phyloP scores from a whole-genome alignment of 2,329 filamentous ascomycete species.

The Monosporascus sp. region DNA sequence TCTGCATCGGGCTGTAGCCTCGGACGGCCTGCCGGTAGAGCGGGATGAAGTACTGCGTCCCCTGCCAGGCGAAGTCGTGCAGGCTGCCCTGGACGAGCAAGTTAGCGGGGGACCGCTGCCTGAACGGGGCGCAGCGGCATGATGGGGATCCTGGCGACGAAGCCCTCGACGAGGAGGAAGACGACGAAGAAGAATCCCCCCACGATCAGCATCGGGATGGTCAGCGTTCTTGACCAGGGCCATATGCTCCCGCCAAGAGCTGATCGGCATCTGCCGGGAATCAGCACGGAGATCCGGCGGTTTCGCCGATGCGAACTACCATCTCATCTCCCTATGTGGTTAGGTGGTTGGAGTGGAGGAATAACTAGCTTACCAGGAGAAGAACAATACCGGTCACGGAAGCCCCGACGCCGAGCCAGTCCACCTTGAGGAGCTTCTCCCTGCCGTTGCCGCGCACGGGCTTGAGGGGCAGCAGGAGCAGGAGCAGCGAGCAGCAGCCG shows the following conservation, averaged over 20 bases:
- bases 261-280: slow-evolving; percentile 16
- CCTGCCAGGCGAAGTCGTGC: slow-evolving; percentile 46
- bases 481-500: slow-evolving; percentile 2
- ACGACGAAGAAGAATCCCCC: slow-evolving; percentile 11
- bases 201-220: slow-evolving; percentile 10
- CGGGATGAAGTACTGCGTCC: slow-evolving; percentile 32
- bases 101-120: slow-evolving; percentile 6
- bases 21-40: slow-evolving; percentile 22
- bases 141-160: slow-evolving; percentile 14
- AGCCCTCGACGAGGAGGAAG: slow-evolving; percentile 13
- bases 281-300: not conserved
- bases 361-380: slow-evolving; percentile 6
- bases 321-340: not conserved
- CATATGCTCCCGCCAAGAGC: slow-evolving; percentile 16
- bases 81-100: slow-evolving; percentile 29
- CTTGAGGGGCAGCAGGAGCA: slow-evolving; percentile 12
- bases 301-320: not conserved
- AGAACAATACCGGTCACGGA: slow-evolving; percentile 11
- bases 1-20: slow-evolving; percentile 16
- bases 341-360: too few relatives aligned
- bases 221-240: slow-evolving; percentile 12
- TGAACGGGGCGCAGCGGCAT: slow-evolving; percentile 16
- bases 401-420: slow-evolving; percentile 16
- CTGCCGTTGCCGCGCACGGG: slow-evolving; percentile 6
- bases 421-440: slow-evolving; percentile 17